Conservation (phyloP, 2,329 filamentous ascomycete species). For the Sporothrix mexicana region DNA sequence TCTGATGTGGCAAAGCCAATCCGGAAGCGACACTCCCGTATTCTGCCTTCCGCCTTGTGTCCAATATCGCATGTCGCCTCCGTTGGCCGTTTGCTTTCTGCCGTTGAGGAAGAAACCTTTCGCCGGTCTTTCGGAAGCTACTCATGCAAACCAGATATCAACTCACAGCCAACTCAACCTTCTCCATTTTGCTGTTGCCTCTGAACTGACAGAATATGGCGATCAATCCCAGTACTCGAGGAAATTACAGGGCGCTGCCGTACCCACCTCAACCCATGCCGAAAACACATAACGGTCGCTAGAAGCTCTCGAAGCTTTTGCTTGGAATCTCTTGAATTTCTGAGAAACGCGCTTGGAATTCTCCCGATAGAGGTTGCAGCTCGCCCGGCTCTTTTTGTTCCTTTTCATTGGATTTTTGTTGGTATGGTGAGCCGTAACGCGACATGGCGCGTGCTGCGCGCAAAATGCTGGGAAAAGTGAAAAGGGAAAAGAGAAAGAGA, state of each 20-base stretch:
- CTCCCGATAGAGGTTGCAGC: conserved; percentile 22
- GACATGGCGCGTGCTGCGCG: not conserved
- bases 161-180: too few species aligned
- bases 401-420: too few species aligned
- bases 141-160: too few species aligned
- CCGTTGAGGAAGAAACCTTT: not conserved
- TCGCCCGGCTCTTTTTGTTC: not conserved
- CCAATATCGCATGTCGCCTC: not conserved
- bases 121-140: too few species aligned
- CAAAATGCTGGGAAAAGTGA: not conserved
- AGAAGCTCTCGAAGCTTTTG: not conserved
- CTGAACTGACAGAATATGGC: not conserved
- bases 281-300: not conserved
- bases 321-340: not conserved
- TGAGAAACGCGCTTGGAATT: not conserved
- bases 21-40: not conserved
- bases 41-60: not conserved
- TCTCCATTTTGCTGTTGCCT: not conserved
- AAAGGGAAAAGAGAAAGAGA: not conserved
- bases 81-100: not conserved
- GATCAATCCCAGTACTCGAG: not conserved
- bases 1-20: not conserved
- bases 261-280: conserved; percentile 19
- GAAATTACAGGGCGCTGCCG: conserved; percentile 20
- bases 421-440: not conserved